These are phyloP conservation scores for Globisporangium ultimum DNA, from an alignment of 352 stramenopile genomes.

Conservation along the genomic window DNA sequence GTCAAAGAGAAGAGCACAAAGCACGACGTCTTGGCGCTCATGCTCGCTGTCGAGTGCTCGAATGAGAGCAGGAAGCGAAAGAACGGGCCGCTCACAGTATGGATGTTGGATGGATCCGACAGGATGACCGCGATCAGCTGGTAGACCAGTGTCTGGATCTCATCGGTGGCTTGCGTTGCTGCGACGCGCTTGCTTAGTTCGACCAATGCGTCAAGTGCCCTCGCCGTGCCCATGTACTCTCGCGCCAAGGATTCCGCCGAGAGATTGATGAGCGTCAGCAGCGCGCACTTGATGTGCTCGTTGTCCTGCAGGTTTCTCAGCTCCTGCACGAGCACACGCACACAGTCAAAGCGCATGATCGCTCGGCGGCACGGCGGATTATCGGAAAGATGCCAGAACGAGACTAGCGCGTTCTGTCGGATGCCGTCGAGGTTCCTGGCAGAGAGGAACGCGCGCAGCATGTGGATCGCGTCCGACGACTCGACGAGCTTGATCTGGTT, in stretches of 20 bases:
- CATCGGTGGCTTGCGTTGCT: conserved; percentile 3
- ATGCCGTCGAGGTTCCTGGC: conserved; percentile 22
- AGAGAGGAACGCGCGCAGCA: conserved; percentile 34
- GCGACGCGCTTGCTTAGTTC: conserved; percentile 17
- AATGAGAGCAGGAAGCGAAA: conserved; percentile 59
- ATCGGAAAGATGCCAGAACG: conserved; percentile 46
- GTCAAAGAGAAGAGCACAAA: conserved; percentile 63
- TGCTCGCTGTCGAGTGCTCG: conserved; percentile 20
- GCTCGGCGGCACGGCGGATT: conserved; percentile 43
- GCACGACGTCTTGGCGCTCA: conserved; percentile 26
- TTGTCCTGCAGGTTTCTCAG: conserved; percentile 25
- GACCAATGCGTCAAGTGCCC: conserved; percentile 37
- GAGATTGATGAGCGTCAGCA: conserved; percentile 37
- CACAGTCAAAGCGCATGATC: conserved; percentile 41
- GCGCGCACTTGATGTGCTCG: conserved; percentile 35
- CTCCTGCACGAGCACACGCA: conserved; percentile 44
- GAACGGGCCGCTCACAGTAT: conserved; percentile 36
- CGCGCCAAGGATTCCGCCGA: conserved; percentile 15
- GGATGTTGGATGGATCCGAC: conserved; percentile 40
- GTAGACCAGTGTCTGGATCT: conserved; percentile 30
- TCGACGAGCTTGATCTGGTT: conserved; percentile 72
- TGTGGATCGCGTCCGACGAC: conserved; percentile 28
- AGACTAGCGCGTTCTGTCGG: conserved; percentile 30
- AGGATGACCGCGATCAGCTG: conserved; percentile 56
- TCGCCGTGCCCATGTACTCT: conserved; percentile 36